Conservation (phyloP, 2,329 filamentous ascomycete genomes). For the Apiospora rasikravindrae region DNA sequence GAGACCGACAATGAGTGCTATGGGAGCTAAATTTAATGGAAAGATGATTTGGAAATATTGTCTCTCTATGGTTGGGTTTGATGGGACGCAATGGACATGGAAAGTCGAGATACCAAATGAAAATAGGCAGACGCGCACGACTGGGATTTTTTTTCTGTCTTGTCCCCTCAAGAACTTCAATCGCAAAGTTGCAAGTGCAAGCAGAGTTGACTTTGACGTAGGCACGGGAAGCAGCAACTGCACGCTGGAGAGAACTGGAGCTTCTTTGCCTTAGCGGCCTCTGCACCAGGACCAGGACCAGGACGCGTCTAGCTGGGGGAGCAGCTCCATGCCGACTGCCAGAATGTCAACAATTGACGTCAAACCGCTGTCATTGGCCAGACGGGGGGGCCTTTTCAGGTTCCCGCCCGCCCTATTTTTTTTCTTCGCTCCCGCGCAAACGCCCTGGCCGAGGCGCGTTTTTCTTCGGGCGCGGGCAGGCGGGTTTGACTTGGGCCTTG, state of each 20-base stretch:
- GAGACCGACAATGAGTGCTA: not conserved
- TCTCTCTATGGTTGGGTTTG: not conserved
- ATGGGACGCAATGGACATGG: not conserved
- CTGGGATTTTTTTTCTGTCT: not conserved
- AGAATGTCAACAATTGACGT: conserved; percentile 23
- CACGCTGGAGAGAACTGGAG: not conserved
- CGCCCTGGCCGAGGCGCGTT: not conserved
- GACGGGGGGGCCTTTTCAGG: not conserved
- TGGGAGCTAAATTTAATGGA: not conserved
- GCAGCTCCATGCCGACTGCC: conserved; percentile 17
- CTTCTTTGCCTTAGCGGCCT: not conserved
- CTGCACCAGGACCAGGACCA: not conserved
- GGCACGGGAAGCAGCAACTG: not conserved
- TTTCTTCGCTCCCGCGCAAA: not conserved
- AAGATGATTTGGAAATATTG: not conserved
- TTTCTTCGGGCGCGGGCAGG: not conserved
- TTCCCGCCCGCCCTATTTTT: conserved; percentile 4
- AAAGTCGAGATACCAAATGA: not conserved
- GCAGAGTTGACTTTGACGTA: not conserved
- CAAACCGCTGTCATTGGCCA: conserved; percentile 17
- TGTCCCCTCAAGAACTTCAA: conserved; percentile 5
- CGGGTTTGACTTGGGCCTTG: not conserved
- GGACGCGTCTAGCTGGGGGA: not conserved
- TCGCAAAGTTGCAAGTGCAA: conserved; percentile 11
- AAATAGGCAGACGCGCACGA: conserved; percentile 15